A percentile compares a stretch with the other conserved stretches of the same genome.
Conservation (phyloP, 2,329 filamentous ascomycete genomes). For the Corynespora cassiicola region DNA sequence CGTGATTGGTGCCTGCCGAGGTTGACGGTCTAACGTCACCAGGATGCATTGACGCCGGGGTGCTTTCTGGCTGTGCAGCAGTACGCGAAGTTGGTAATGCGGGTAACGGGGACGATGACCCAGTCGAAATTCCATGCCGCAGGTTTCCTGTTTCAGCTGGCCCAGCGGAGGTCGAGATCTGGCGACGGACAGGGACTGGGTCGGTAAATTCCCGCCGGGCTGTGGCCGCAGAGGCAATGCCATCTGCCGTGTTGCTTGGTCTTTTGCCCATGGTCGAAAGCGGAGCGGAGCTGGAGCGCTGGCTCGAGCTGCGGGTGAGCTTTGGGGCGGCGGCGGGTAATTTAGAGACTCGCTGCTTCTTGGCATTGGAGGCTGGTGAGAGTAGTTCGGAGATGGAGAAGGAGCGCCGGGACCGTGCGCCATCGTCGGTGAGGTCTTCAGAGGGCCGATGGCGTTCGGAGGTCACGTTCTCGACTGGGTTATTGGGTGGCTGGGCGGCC, state of each 20-base stretch:
- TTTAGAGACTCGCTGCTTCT: constrained; percentile 41
- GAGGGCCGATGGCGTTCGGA: constrained; percentile 22
- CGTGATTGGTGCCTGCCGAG: constrained; percentile 38
- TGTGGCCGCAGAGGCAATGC: constrained; percentile 40
- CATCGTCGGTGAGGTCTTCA: constrained; percentile 26
- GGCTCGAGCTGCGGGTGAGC: constrained; percentile 36
- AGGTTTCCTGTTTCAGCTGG: constrained; percentile 17
- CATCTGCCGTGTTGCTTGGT: constrained; percentile 41
- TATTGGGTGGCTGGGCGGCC: constrained; percentile 22
- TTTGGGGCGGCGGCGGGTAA: constrained; percentile 31
- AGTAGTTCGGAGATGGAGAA: constrained; percentile 59
- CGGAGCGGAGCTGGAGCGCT: constrained; percentile 41
- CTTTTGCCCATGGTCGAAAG: constrained; percentile 46
- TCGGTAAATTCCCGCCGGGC: constrained; percentile 47
- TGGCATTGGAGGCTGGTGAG: constrained; percentile 46
- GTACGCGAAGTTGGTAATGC: constrained; percentile 25
- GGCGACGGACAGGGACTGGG: constrained; percentile 32
- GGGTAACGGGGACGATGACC: constrained; percentile 31
- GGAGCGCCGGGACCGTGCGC: constrained; percentile 50
- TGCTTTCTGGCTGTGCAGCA: constrained; percentile 26
- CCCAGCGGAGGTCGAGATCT: constrained; percentile 36
- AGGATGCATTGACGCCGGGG: constrained; percentile 39
- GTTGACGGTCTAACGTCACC: constrained; percentile 35
- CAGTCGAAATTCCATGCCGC: constrained; percentile 17
- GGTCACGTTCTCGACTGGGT: constrained; percentile 11